Evolutionary conservation across 805 yeast species (phyloP).

Genomic region (Hanseniaspora occidentalis): DNA sequence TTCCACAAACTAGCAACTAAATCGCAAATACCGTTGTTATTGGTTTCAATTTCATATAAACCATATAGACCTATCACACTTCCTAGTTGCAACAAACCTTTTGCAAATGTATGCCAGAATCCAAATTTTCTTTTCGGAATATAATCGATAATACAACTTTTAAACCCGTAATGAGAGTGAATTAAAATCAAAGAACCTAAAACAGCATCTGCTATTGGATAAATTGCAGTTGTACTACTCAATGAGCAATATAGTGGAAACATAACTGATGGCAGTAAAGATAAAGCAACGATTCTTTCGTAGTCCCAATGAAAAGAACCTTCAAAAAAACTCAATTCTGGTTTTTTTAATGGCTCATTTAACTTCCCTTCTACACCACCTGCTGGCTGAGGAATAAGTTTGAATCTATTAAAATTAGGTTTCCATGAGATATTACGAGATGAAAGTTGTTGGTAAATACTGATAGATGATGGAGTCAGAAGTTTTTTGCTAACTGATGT

Average conservation of each 20-base stretch:
- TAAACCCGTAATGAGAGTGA: slow-evolving; percentile 63
- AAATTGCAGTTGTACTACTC: slow-evolving; percentile 31
- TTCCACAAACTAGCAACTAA: slow-evolving; percentile 29
- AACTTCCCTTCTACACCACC: slow-evolving; percentile 61
- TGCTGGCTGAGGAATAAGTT: slow-evolving; percentile 57
- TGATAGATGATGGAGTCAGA: too few species aligned
- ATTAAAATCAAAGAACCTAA: slow-evolving; percentile 42
- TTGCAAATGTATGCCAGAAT: slow-evolving; percentile 45
- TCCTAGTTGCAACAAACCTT: slow-evolving; percentile 49
- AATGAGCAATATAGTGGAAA: slow-evolving; percentile 32
- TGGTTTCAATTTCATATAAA: slow-evolving; percentile 52
- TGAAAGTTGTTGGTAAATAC: neutral
- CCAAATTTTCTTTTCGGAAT: slow-evolving; percentile 69
- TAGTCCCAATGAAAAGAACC: slow-evolving; percentile 70
- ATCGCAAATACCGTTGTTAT: slow-evolving; percentile 50
- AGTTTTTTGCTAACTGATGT: too few species aligned
- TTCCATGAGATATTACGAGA: neutral
- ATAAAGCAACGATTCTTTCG: slow-evolving; percentile 48
- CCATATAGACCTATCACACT: slow-evolving; percentile 59
- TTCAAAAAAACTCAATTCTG: slow-evolving; percentile 40
- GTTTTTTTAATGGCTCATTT: slow-evolving; percentile 58
- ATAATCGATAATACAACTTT: slow-evolving; percentile 67
- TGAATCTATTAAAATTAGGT: slow-evolving; percentile 19
- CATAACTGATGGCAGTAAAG: slow-evolving; percentile 50
- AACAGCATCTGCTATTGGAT: slow-evolving; percentile 43